A percentile compares a stretch with the other conserved stretches of the same genome.
phyloP scores from a whole-genome alignment of 2,329 filamentous ascomycete genomes.

The Cryphonectria japonica region DNA sequence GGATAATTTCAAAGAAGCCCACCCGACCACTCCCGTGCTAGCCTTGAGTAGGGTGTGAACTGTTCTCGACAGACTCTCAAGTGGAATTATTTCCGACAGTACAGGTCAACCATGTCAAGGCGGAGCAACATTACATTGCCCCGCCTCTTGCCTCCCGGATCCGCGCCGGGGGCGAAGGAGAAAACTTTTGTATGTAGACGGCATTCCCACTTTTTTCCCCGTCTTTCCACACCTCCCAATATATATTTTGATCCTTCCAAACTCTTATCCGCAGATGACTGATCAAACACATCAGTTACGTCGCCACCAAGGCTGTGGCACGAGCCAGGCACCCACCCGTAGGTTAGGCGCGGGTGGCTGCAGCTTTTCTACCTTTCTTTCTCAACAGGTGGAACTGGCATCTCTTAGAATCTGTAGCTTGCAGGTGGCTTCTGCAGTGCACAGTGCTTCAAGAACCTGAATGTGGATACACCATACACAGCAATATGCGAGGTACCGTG shows the following conservation, averaged over 20 bases:
- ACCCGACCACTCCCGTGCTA: neutral
- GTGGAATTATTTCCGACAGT: conserved; percentile 10
- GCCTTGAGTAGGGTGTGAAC: neutral
- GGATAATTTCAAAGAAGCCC: conserved; percentile 1
- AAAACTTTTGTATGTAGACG: neutral
- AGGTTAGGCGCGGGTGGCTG: conserved; percentile 18
- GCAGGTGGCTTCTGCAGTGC: neutral
- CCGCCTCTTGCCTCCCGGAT: neutral
- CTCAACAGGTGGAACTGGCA: conserved; percentile 11
- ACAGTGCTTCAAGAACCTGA: conserved; percentile 3
- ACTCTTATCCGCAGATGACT: neutral
- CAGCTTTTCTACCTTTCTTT: conserved; percentile 7
- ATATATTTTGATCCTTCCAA: neutral
- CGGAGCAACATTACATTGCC: neutral
- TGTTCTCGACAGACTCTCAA: neutral
- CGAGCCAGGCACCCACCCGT: conserved; percentile 9
- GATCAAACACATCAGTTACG: neutral
- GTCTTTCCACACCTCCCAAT: neutral
- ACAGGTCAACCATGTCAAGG: neutral
- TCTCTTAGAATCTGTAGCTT: neutral
- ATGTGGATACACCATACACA: conserved; percentile 10
- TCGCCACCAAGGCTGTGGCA: neutral
- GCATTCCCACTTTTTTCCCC: neutral
- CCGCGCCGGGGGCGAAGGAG: neutral
- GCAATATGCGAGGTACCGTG: conserved; percentile 22